Base-by-base conservation (phyloP, 1,139 yeast species). In the Saccharomyces hybrid region DNA sequence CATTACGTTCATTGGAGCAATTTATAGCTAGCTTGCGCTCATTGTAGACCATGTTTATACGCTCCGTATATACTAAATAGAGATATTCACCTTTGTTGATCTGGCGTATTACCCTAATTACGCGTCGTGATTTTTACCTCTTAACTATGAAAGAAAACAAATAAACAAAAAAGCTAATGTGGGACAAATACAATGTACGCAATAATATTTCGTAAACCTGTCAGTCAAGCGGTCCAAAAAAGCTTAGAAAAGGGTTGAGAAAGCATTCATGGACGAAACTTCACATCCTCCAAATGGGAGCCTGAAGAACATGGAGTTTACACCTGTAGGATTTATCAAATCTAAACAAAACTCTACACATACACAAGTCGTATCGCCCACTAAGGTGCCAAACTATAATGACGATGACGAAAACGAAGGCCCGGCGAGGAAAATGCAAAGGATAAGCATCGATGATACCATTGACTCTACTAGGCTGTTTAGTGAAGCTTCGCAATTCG, bases 1-100 rank as follows among this genome's bases (percentile, higher is more conserved):
- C 98, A 1, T 70, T 78, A 57, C 57, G 66, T 49, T 81, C 91
- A 0, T 74, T 93, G 51, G 75, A 80, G 14, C 70, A 66, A 14
- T 88, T 90, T 67, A 79, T 83, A 54, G 62, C 32, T 26, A 47
- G 46, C 14, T 50, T 51, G 9, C 26, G 16, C 28, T 21, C 44
- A 7, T 31, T 50, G 34, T 44, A 50, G 24, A 61, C 3, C 80
- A 80, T 8, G 75, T 80, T 50, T 58, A 64, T 14, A 59, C 42
- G 14, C 50, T 59, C 34, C 57, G 64, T 54, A 12, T 46, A 21
- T 28, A 24, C 24, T 42, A 47, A 48, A 44, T 47, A 51, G 19
- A 48, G 32, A 28, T 32, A 26, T 38, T 28, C 29, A 9, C 38
- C 19, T 38, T 12, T 38, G 9, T 5, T 38, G 24, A 38, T 8